A percentile compares a stretch with the other conserved stretches of the same genome.
These are phyloP conservation scores for Cardamine resedifolia DNA, from an alignment of 345 rosid genomes.

Conservation along the genomic window DNA sequence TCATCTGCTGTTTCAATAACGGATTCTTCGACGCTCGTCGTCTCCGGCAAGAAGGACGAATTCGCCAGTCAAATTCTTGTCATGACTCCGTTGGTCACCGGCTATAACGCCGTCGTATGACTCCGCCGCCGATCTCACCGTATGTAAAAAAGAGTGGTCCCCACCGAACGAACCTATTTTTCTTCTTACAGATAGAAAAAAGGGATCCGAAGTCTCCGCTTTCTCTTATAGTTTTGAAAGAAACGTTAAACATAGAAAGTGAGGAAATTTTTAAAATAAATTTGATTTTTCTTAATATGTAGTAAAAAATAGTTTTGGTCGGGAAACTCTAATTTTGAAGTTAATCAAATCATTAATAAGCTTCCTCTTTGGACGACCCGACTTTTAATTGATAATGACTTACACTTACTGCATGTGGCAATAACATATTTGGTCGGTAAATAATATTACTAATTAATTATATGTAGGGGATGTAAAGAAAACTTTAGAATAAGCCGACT, in stretches of 20 bases:
- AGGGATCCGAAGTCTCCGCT: conserved; percentile 41
- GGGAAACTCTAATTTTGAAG: neutral
- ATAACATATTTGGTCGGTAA: conserved; percentile 30
- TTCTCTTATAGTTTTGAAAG: conserved; percentile 40
- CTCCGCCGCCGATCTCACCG: conserved; percentile 27
- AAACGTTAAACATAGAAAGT: conserved; percentile 15
- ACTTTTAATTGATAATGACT: conserved; percentile 15
- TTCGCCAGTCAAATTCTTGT: neutral
- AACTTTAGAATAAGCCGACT: neutral
- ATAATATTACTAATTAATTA: neutral
- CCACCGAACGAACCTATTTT: conserved; percentile 18
- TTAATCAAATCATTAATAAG: conserved; percentile 2
- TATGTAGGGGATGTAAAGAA: neutral
- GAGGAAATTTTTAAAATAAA: neutral
- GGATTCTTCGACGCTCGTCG: conserved; percentile 30
- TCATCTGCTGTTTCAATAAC: conserved; percentile 8
- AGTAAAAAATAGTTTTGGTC: conserved; percentile 21
- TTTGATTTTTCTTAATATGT: neutral
- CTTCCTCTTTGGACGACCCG: neutral
- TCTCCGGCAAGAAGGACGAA: conserved; percentile 28
- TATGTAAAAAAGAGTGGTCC: conserved; percentile 24
- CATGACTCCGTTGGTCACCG: conserved; percentile 21
- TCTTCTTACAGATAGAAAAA: conserved; percentile 24
- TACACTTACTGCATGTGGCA: conserved; percentile 40
- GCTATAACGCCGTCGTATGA: conserved; percentile 13